Base-by-base conservation (phyloP, 306 rosid species). In the Malus asiatica region DNA sequence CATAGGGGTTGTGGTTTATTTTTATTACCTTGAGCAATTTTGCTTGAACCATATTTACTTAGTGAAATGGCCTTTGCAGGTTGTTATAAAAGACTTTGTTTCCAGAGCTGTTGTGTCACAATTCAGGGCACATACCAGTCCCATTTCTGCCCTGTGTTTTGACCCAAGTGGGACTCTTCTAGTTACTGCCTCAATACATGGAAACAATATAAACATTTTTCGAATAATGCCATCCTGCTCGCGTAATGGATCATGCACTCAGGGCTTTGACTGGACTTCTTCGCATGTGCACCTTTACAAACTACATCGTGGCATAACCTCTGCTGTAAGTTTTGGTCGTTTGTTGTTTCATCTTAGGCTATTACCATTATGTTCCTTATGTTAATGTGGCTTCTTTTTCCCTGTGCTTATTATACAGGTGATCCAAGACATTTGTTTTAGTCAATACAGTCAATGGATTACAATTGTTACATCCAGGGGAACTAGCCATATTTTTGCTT, bases 101-200 rank as follows among this genome's bases (percentile, higher is more conserved):
- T 89, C 96, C 78, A 86, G 84, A 83, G 92, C 89, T 63, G 86
- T 91, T 68, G 82, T 91, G 66, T 87, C 98, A 68, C 96, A 93
- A 58, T 93, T 93, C 83, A 91, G 90, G 83, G 98, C 97, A 35
- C 97, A 93, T 78, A 83, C 89, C 16, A 91, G 98, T 87, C 96
- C 98, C 74, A 89, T 93, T 79, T 93, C 96, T 73, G 97, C 93
- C 8, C 81, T 93, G 57, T 87, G 93, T 86, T 93, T 91, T 80
- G 98, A 93, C 71, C 98, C 97, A 71, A 93, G 98, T 67, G 98
- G 98, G 73, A 93, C 93, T 52, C 93, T 93, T 84, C 76, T 93
- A 61, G 93, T 93, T 73, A 93, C 96, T 64, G 97, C 98, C 65
- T 93, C 98, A 30, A 85, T 89, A 74, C 87, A 93, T 76, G 98